These are phyloP conservation scores for Oryza brachyantha DNA, from an alignment of 176 grass and related monocot genomes.

Conservation along the genomic window DNA sequence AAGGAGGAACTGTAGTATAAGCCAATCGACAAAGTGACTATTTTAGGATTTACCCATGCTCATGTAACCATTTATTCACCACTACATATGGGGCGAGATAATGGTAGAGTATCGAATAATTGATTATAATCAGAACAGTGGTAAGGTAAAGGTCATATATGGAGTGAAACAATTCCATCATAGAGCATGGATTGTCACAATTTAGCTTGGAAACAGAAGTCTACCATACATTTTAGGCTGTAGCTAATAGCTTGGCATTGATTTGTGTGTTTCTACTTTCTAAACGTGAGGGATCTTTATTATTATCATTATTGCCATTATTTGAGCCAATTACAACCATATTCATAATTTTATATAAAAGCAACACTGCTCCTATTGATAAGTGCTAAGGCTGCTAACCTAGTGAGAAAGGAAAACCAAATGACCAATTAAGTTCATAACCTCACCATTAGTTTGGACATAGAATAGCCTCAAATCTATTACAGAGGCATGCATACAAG, in stretches of 20 bases:
- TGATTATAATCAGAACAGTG: neutral
- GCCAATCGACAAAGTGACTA: neutral
- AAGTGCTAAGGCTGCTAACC: neutral
- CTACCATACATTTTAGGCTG: neutral
- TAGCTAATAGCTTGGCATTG: neutral
- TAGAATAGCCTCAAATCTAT: neutral
- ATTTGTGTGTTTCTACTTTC: neutral
- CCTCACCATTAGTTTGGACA: neutral
- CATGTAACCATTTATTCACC: neutral
- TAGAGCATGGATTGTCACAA: neutral
- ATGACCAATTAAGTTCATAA: neutral
- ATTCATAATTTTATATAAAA: neutral
- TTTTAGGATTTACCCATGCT: neutral
- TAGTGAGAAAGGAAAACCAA: neutral
- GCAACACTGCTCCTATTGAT: neutral
- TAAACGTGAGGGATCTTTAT: neutral
- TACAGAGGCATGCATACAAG: neutral
- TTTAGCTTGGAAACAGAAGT: neutral
- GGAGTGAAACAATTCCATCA: neutral
- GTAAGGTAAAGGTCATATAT: neutral
- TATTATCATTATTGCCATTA: neutral
- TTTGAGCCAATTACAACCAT: neutral
- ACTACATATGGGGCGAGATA: neutral
- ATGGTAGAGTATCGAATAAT: neutral
- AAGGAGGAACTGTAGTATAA: neutral